Conservation (phyloP, 805 yeast species). For the Yamadazyma olivae region DNA sequence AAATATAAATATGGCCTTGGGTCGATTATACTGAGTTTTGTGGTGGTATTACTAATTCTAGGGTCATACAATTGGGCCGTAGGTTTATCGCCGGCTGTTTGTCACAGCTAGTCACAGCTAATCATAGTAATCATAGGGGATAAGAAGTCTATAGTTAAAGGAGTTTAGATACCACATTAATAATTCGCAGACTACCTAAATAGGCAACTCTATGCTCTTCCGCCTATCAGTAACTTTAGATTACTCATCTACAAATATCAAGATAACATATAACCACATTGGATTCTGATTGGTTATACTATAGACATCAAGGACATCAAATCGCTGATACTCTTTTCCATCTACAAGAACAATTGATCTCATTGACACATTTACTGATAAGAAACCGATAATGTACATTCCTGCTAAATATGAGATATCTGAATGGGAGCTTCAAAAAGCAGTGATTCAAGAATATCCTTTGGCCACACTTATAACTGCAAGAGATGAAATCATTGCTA, state of each 20-base stretch:
- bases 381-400: conserved; percentile 32
- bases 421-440: conserved; percentile 35
- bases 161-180: no score
- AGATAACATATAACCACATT: no score
- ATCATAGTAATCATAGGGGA: not conserved
- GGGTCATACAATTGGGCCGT: conserved; percentile 74
- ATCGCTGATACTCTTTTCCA: no score
- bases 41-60: conserved; percentile 51
- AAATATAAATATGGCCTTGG: conserved; percentile 50
- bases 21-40: conserved; percentile 48
- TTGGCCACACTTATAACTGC: conserved; percentile 49
- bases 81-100: conserved; percentile 36
- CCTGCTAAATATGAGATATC: conserved; percentile 29
- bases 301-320: no score
- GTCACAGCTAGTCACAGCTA: conserved; percentile 6
- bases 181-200: no score
- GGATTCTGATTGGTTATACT: no score
- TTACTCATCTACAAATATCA: no score
- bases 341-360: no score
- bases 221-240: no score
- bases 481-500: conserved; percentile 40
- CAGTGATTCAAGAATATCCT: conserved; percentile 46
- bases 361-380: no score
- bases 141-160: no score
- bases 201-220: no score